Base-by-base conservation (phyloP, 75 land plant species). In the Cupressus sempervirens region DNA sequence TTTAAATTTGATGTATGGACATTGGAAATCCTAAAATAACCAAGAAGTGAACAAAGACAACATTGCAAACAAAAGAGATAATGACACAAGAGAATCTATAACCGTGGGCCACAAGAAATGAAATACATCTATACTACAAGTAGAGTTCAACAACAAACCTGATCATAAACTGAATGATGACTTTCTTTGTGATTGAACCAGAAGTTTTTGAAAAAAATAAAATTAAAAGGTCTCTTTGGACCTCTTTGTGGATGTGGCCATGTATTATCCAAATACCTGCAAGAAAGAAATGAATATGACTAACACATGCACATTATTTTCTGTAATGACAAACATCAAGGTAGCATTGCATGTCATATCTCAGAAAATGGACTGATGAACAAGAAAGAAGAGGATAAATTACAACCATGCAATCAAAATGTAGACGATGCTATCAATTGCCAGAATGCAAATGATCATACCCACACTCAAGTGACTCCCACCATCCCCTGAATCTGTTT, bases 231-330 rank as follows among this genome's bases (percentile, higher is more conserved):
- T 79, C 87, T 84, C 84, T 87, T 87, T 23, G 88, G 29, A 75
- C 88, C 88, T 56, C 88, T 87, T 76, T 85, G 87, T 38, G 88
- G 88, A 87, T 87, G 88, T 76, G 88, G 88, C 88, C 88, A 87
- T 76, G 87, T 87, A 62, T 87, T 87, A 85, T 87, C 88, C 84
- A 87, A 77, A 76, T 87, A 87, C 88, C 88, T 87, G 62, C 62
- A 76, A 62, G 45, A 45, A 84, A 84, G 41, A 82, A 43, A 15
- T 40, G 54, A 80, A 48, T 29, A 43, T 30, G 45, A 85, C 45
- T 40, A 18, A 23, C 23, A 1, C 16, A 77, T 77, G 43, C 43
- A 41, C 26, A 23, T 9, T 41, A 1, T 77, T 23, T 77, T 77
- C 1, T 41, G 10, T 41, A 77, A 0, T 43, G 43, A 76, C 3